Evolutionary conservation across 495 filamentous ascomycete species (phyloP), one percentile per base, ranked within the genome.

Genomic region (Neohortaea acidophila): DNA sequence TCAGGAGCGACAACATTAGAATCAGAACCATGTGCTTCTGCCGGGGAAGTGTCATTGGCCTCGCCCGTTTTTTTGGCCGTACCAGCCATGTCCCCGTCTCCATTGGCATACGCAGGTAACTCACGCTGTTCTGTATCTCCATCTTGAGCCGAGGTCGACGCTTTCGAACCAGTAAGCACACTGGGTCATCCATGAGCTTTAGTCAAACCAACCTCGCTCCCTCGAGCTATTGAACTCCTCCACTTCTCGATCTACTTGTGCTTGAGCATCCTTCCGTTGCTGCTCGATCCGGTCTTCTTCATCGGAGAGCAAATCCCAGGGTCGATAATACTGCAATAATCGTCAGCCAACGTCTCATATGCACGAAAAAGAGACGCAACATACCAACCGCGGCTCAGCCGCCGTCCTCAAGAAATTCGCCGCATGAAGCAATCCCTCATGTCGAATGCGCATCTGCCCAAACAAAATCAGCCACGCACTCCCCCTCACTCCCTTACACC

Each of bases 271-370:
- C 23, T 66, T 52, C 25, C 77, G 60, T 45, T 83, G 78, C 11
- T 62, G 56, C 36, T 61, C 61, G 56, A 83, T 79, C 25, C 59
- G 63, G 8, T 63, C 68, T 40, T 77, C 73, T 41, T 82, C 72
- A 13, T 65, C 66, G 3, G 66, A 57, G 21, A 70, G 68, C 36
- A 80, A 62, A 51, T 86, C 73, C 79, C 81, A 94, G 4, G 89
- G 89, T 35, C 78, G 77, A 58, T 93, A 97, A 57, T 76, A 87
- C 87, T 94, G 50, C 14, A 0, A 41, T 25, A n/a, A n/a, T 2
- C 28, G 21, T 47, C 18, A 38, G 26, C n/a, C 27, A 24, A 38
- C 12, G 41, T 63, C 43, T 61, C 47, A 36, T 23, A 32, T 11
- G 19, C 50, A 2, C 43, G 50, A 38, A 20, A 14, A 23, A 24